Percentiles rank a stretch among this genome's conserved stretches.
These are phyloP conservation scores for Psilocybe tampanensis DNA, from an alignment of 768 basidiomycete species.

Conservation along the genomic window DNA sequence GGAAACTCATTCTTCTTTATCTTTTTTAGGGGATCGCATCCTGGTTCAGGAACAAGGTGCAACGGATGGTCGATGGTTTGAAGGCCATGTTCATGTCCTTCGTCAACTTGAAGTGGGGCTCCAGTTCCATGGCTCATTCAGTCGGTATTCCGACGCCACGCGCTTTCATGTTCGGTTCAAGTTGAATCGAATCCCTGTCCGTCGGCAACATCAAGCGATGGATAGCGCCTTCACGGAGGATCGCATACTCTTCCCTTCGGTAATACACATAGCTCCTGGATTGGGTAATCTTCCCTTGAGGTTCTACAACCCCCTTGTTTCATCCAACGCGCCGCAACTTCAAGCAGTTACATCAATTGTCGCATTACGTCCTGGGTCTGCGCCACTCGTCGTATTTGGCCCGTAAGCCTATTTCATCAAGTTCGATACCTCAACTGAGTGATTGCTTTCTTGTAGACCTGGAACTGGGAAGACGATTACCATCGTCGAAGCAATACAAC, in stretches of 20 bases:
- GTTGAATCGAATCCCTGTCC: conserved; percentile 55
- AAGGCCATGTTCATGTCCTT: conserved; percentile 60
- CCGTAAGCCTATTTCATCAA: conserved; percentile 46
- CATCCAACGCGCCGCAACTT: conserved; percentile 45
- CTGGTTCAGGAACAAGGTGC: conserved; percentile 47
- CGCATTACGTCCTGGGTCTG: conserved; percentile 41
- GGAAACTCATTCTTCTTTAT: background rate
- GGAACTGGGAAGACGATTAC: conserved; percentile 74
- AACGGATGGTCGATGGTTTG: conserved; percentile 49
- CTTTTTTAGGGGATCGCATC: conserved; percentile 51
- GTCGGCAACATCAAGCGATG: conserved; percentile 63
- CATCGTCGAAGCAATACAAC: conserved; percentile 60
- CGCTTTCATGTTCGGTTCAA: conserved; percentile 57
- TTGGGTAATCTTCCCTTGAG: conserved; percentile 16
- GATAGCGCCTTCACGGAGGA: conserved; percentile 44
- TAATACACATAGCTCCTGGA: conserved; percentile 8
- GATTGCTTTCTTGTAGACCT: conserved; percentile 36
- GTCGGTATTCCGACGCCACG: conserved; percentile 31
- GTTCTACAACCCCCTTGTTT: conserved; percentile 45
- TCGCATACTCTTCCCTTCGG: conserved; percentile 52
- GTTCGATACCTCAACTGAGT: background rate
- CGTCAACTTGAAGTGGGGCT: conserved; percentile 52
- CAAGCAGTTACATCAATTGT: conserved; percentile 52
- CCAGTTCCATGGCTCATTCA: conserved; percentile 49
- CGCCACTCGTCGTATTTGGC: conserved; percentile 63